Base-by-base conservation (phyloP, 331 rosid species). In the Malus hybrid region DNA sequence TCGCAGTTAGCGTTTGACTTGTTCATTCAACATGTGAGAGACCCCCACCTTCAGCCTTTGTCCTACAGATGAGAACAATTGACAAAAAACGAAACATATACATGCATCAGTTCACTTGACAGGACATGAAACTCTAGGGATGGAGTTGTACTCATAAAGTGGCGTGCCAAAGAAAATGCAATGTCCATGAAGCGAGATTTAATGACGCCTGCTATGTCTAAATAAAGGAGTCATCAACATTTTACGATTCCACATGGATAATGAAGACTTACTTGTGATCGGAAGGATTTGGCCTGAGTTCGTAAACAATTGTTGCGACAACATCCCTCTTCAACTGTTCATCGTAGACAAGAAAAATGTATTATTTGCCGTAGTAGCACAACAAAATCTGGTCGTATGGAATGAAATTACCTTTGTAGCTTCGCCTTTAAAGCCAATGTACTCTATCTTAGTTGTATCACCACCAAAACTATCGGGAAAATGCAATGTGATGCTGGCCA, bases 341-440 rank as follows among this genome's bases (percentile, higher is more conserved):
- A 84, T 57, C 44, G 29, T 6, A 61, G 75, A 68, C 29, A 80
- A 62, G 34, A 60, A 48, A 34, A 70, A 72, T 73, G 44, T 74
- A 12, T 72, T 22, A 71, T 42, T 66, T 46, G 48, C 14, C 66
- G 7, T 1, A 10, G 34, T 33, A 34, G 44, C 5, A 78, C 66
- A 80, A 61, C 33, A 18, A 66, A 50, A 76, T 39, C 60, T 30
- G 68, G 53, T 75, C 52, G 75, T 18, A 69, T 63, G 75, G 64
- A 50, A 73, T 32, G 30, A 75, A 16, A 60, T 78, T 90, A 94
- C 99, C 97, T 92, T 93, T 26, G 96, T 94, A 65, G 99, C 97
- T 86, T 94, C 96, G 22, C 99, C 99, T 82, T 94, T 94, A 66
- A 94, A 88, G 83, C 99, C 99, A 83, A 94, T 92, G 67, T 94